Base-by-base conservation (phyloP, 805 yeast species). In the Cyberlindnera sargentensis region DNA sequence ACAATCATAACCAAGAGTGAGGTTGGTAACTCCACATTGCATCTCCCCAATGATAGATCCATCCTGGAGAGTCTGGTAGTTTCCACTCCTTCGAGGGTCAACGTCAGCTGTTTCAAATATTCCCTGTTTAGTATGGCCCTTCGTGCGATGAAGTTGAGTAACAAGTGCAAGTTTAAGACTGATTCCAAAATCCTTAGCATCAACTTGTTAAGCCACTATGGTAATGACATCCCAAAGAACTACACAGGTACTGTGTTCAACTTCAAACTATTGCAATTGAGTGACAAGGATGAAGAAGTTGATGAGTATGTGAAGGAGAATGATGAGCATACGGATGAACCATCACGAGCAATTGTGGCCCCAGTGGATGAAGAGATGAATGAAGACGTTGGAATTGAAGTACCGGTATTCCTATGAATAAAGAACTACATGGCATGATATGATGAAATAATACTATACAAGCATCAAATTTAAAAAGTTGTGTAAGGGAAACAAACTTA, bases 1-100 rank as follows among this genome's bases (percentile, higher is more conserved):
- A 70, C 71, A 4, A 55, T 88, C 42, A 73, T 84, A 5, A 82
- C 93, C 0, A 72, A 71, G 34, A 85, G 91, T 8, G 84, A 80
- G n/a, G 70, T 85, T 37, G 95, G 95, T 0, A 68, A 71, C 41
- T 79, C 86, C 34, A 80, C 82, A 54, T 66, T 86, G 23, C 70
- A 73, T 8, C 71, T 82, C 38, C 95, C 95, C 0, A 73, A 71
- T 47, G 84, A 76, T 39, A 71, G 73, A 51, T 66, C 78, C 3
- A 75, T 79, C 9, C 59, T 88, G 30, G 91, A 84, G 47, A 78
- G 80, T 36, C 58, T 86, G 29, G 68, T 61, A 34, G 63, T 68
- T 7, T 61, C 60, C 30, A 64, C 55, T 32, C 50, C 57, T 6
- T 49, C 51, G 2, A 55, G 50, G 8, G 58, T 65, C 6, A 58